phyloP scores from a whole-genome alignment of 257 asterid genomes.

The Vinca minor region DNA sequence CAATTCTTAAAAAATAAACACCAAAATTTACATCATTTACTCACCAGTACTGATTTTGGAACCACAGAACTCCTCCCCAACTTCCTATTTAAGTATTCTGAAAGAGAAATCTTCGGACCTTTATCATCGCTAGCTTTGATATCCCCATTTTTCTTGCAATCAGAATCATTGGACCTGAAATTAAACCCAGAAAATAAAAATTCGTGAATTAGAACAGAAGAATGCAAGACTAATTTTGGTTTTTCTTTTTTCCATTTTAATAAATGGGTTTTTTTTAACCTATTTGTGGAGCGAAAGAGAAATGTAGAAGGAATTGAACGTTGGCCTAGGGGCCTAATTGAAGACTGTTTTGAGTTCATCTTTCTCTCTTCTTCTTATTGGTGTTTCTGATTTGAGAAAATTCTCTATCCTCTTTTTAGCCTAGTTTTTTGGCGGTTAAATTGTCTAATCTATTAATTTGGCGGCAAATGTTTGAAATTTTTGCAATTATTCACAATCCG shows the following conservation, averaged over 20 bases:
- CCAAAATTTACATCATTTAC: background rate
- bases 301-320: slow-evolving; percentile 53
- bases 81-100: slow-evolving; percentile 58
- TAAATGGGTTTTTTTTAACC: slow-evolving; percentile 29
- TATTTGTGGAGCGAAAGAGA: slow-evolving; percentile 44
- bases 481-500: no score
- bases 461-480: slow-evolving; percentile 3
- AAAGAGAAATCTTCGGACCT: slow-evolving; percentile 42
- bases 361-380: background rate
- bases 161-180: slow-evolving; percentile 29
- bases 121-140: slow-evolving; percentile 24
- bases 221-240: background rate
- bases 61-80: slow-evolving; percentile 49
- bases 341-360: slow-evolving; percentile 31
- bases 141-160: slow-evolving; percentile 21
- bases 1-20: background rate
- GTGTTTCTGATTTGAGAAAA: no score
- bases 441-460: background rate
- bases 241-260: background rate
- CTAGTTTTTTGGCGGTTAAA: background rate
- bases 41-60: slow-evolving; percentile 44
- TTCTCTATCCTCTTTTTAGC: no score
- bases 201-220: no score
- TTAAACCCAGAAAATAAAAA: no score
- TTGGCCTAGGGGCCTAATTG: slow-evolving; percentile 51